Percentiles rank a stretch among this genome's conserved stretches.
These are phyloP conservation scores for Pseudonitzschia multiseries DNA, from an alignment of 108 stramenopile species.

Conservation along the genomic window DNA sequence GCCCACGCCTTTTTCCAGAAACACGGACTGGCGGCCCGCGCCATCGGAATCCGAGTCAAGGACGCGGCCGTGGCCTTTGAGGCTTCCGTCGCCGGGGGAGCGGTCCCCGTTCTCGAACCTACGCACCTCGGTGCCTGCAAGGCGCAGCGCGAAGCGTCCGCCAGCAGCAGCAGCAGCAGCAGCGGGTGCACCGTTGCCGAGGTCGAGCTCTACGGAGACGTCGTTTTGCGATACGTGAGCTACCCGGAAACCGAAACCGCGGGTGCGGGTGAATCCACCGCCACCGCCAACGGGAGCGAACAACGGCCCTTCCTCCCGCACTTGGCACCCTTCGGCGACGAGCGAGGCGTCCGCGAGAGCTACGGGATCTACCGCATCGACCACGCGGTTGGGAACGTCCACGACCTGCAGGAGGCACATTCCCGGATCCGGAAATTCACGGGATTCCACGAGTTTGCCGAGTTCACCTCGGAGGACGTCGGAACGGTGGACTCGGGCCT, in stretches of 20 bases:
- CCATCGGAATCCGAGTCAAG: conserved; percentile 47
- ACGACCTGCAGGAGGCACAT: conserved; percentile 42
- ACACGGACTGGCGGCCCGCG: conserved; percentile 61
- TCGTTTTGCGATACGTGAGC: conserved; percentile 57
- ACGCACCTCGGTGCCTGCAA: conserved; percentile 38
- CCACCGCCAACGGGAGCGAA: background rate
- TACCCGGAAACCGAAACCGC: background rate
- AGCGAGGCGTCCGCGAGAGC: background rate
- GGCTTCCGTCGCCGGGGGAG: conserved; percentile 48
- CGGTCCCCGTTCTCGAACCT: conserved; percentile 53
- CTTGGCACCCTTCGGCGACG: conserved; percentile 38
- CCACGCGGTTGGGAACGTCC: conserved; percentile 78
- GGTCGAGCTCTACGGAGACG: conserved; percentile 61
- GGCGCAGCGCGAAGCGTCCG: conserved; percentile 11
- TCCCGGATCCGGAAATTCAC: conserved; percentile 58
- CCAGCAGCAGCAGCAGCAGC: too few relatives aligned
- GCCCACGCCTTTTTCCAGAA: conserved; percentile 53
- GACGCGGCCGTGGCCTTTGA: conserved; percentile 45
- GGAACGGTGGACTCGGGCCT: conserved; percentile 86
- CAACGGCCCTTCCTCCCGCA: conserved; percentile 51
- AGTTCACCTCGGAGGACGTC: conserved; percentile 84
- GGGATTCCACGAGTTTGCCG: conserved; percentile 84
- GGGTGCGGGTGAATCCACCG: background rate
- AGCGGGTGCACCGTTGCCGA: conserved; percentile 42
- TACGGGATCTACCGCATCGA: conserved; percentile 59